Conservation (phyloP, 2,329 filamentous ascomycete genomes). For the Botrytis fabae region DNA sequence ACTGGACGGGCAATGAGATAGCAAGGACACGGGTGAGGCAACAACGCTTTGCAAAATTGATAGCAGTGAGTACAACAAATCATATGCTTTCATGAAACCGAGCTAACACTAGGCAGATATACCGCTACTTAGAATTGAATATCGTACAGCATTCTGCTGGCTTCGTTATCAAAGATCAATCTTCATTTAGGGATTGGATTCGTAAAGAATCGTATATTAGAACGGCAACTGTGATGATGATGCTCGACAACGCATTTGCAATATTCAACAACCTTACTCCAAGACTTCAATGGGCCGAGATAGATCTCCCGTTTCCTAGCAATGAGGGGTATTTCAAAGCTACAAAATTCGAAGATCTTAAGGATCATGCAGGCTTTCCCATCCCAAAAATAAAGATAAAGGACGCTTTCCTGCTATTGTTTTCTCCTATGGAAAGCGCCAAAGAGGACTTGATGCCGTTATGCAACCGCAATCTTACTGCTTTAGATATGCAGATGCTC, state of each 20-base stretch:
- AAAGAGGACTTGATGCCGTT: slow-evolving; percentile 31
- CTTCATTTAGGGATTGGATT: slow-evolving; percentile 37
- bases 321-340: slow-evolving; percentile 36
- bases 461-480: slow-evolving; percentile 30
- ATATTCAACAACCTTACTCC: slow-evolving; percentile 40
- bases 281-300: slow-evolving; percentile 39
- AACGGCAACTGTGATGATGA: slow-evolving; percentile 33
- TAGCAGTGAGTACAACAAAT: slow-evolving; percentile 32
- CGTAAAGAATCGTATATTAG: slow-evolving; percentile 38
- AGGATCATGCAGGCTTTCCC: slow-evolving; percentile 28
- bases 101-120: slow-evolving; percentile 32
- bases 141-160: slow-evolving; percentile 34
- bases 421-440: slow-evolving; percentile 27
- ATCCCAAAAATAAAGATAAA: slow-evolving; percentile 36
- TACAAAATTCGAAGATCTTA: slow-evolving; percentile 35
- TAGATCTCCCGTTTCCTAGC: slow-evolving; percentile 37
- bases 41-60: slow-evolving; percentile 36
- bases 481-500: slow-evolving; percentile 40
- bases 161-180: slow-evolving; percentile 34
- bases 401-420: slow-evolving; percentile 36
- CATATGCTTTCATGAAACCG: background rate
- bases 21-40: slow-evolving; percentile 38
- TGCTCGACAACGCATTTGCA: slow-evolving; percentile 39
- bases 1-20: slow-evolving; percentile 37
- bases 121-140: slow-evolving; percentile 34